phyloP scores from a whole-genome alignment of 2,329 filamentous ascomycete genomes.

The Sporothrix phasma region DNA sequence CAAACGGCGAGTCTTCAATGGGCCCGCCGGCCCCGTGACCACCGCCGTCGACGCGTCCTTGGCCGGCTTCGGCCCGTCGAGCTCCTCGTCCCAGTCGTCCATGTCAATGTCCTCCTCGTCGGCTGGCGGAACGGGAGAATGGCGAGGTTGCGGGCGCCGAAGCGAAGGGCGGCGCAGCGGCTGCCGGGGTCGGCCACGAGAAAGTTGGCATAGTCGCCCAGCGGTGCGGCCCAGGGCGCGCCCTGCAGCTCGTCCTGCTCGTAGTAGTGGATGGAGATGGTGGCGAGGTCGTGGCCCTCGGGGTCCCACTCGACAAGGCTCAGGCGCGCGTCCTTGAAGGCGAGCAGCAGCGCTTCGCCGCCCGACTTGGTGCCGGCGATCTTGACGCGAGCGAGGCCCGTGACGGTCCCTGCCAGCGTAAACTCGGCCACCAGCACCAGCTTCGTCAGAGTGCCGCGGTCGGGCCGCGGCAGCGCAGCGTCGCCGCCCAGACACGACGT shows the following conservation, averaged over 20 bases:
- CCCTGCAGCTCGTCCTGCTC: slow-evolving; percentile 83
- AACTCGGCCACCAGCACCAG: slow-evolving; percentile 81
- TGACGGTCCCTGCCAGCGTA: slow-evolving; percentile 71
- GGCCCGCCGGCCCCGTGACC: slow-evolving; percentile 33
- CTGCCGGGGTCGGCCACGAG: slow-evolving; percentile 83
- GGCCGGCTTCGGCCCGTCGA: slow-evolving; percentile 56
- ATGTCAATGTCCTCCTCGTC: slow-evolving; percentile 76
- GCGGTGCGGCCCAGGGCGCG: slow-evolving; percentile 68
- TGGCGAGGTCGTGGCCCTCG: slow-evolving; percentile 65
- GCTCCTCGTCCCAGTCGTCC: slow-evolving; percentile 70
- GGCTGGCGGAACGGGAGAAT: slow-evolving; percentile 83
- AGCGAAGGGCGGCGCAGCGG: slow-evolving; percentile 88
- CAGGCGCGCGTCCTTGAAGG: slow-evolving; percentile 84
- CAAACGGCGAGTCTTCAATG: slow-evolving; percentile 64
- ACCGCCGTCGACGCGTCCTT: slow-evolving; percentile 31
- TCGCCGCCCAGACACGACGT: slow-evolving; percentile 57
- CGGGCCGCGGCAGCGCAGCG: slow-evolving; percentile 48
- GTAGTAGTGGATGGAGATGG: slow-evolving; percentile 94
- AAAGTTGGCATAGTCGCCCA: slow-evolving; percentile 68
- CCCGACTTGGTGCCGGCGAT: slow-evolving; percentile 63
- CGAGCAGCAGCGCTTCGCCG: slow-evolving; percentile 73
- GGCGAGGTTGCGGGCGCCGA: slow-evolving; percentile 77
- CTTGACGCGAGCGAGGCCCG: slow-evolving; percentile 70
- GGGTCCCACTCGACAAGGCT: slow-evolving; percentile 92
- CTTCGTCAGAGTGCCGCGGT: slow-evolving; percentile 60